A percentile compares a stretch with the other conserved stretches of the same genome.
Evolutionary conservation across 2,329 filamentous ascomycete species (phyloP).

Genomic region (Huntiella abstrusa): DNA sequence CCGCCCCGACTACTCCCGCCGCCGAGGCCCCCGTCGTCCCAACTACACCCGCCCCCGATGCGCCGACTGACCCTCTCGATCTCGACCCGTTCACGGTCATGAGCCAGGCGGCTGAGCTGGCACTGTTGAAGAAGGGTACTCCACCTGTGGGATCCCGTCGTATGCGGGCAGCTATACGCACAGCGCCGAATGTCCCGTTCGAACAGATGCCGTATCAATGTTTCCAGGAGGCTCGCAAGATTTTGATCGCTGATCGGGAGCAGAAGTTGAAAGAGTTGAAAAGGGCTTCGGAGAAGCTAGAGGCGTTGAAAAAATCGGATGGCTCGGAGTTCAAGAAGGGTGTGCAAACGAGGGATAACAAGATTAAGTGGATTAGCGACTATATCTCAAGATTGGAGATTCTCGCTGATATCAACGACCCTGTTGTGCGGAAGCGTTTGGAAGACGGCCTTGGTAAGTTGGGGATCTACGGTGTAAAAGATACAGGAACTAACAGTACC

Average conservation of each 20-base stretch:
- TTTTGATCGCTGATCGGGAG: conserved; percentile 60
- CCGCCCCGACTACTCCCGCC: not conserved
- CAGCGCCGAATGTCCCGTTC: conserved; percentile 49
- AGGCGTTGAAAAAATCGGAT: conserved; percentile 41
- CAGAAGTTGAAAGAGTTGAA: conserved; percentile 63
- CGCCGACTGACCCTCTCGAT: conserved; percentile 21
- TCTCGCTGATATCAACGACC: conserved; percentile 84
- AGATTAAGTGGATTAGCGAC: conserved; percentile 49
- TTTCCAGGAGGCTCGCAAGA: conserved; percentile 84
- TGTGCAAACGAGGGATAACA: conserved; percentile 43
- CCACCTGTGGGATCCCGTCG: conserved; percentile 68
- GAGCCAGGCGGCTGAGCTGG: conserved; percentile 43
- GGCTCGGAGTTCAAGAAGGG: conserved; percentile 40
- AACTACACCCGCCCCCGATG: conserved; percentile 10
- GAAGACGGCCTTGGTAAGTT: conserved; percentile 71
- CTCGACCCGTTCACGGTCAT: conserved; percentile 52
- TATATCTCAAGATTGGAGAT: conserved; percentile 70
- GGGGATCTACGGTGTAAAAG: conserved; percentile 12
- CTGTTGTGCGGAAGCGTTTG: conserved; percentile 77
- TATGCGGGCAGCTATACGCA: conserved; percentile 54
- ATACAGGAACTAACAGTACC: conserved; percentile 2
- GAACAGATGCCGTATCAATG: conserved; percentile 92
- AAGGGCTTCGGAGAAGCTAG: conserved; percentile 48
- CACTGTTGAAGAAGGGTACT: conserved; percentile 46
- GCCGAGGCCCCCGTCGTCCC: conserved; percentile 7